Evolutionary conservation across 768 basidiomycete genomes (phyloP), one percentile per base, ranked within the genome.

Genomic region (Pulveroboletus sp.): DNA sequence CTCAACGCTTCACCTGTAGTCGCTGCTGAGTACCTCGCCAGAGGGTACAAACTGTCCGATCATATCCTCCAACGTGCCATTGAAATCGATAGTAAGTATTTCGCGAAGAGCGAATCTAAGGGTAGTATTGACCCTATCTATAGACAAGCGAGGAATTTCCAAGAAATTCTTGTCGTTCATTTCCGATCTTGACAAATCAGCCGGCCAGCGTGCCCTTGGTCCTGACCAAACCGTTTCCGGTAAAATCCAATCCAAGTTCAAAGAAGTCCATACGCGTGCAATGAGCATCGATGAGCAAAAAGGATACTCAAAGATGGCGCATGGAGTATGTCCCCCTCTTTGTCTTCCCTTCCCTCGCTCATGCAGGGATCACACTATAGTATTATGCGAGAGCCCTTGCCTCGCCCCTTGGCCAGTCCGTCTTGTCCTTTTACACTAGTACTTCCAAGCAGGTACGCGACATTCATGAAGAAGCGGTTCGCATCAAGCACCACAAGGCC

Each of bases 21-120:
- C 61, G 87, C 89, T 26, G 94, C 95, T 27, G 95, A 97, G 67
- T 92, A 94, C 68, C 80, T 99, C 39, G 92, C 95, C 2, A 83
- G 81, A 62, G 96, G 95, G 2, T 97, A 98, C 71, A 61, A 62
- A 44, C 77, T 98, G 26, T 82, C 83, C 15, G 94, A 98, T 63
- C 63, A 75, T 42, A 78, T 93, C 57, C 75, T 98, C 40, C 76
- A 86, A 57, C 79, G 79, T 43, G 86, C 90, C 41, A 90, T 92
- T 57, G 86, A 90, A 32, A 72, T 89, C n/a, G 88, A 90, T 63
- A 70, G 83, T 86, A 54, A 52, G 73, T 55, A 9, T 35, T 8
- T 5, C 38, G 5, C 26, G 26, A 38, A 45, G 12, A 1, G 31
- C 35, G 15, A 26, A 28, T 11, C 1, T 2, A 14, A 21, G 2